A percentile compares a stretch with the other conserved stretches of the same genome.
Conservation (phyloP, 2,329 filamentous ascomycete genomes). For the Nemania diffusa region DNA sequence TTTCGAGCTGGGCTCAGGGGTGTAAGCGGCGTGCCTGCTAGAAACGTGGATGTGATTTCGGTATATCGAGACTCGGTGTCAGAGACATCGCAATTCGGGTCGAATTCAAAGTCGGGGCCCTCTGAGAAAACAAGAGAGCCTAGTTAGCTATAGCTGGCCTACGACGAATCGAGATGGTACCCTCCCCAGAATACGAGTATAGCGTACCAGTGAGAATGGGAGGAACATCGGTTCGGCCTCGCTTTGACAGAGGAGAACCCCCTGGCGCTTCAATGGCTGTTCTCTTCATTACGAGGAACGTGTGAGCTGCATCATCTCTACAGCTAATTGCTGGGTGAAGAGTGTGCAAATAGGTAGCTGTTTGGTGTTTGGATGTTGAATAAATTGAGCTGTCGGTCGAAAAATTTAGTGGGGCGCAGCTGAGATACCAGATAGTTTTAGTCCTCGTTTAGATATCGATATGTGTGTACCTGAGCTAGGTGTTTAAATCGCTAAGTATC, state of each 20-base stretch:
- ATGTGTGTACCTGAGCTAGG: background rate
- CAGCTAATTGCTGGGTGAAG: constrained; percentile 21
- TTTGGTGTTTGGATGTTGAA: constrained; percentile 15
- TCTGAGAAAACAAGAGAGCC: constrained; percentile 21
- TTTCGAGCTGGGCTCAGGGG: constrained; percentile 63
- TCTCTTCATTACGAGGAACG: constrained; percentile 42
- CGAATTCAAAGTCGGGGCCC: constrained; percentile 14
- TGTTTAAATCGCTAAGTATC: too few relatives aligned
- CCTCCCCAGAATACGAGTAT: too few relatives aligned
- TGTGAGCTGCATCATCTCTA: background rate
- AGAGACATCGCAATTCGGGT: constrained; percentile 35
- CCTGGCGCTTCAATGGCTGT: constrained; percentile 31
- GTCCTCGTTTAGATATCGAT: background rate
- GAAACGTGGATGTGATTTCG: constrained; percentile 34
- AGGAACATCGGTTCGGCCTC: constrained; percentile 22
- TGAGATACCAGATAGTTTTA: background rate
- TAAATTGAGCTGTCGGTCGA: constrained; percentile 3
- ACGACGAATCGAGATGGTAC: background rate
- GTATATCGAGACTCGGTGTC: constrained; percentile 40
- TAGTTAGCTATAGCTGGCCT: constrained; percentile 9
- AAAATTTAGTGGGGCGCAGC: constrained; percentile 39
- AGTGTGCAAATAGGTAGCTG: constrained; percentile 5
- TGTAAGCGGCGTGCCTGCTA: constrained; percentile 58
- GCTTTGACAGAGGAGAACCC: constrained; percentile 37
- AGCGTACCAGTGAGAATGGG: constrained; percentile 13